phyloP scores from a whole-genome alignment of 371 early-diverging fungal genomes.

The Apophysomyces elegans region DNA sequence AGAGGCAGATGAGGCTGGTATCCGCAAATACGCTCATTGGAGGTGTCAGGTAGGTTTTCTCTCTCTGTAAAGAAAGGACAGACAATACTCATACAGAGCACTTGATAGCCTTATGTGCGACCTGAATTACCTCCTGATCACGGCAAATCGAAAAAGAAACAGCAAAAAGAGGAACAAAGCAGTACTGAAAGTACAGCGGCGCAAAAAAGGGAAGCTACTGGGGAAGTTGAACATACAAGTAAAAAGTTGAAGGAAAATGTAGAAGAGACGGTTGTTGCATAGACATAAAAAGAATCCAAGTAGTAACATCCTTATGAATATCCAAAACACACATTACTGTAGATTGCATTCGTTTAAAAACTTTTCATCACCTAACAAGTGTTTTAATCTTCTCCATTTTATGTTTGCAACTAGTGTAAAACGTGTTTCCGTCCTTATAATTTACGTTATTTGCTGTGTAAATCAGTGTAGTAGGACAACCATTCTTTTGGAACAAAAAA shows the following conservation, averaged over 20 bases:
- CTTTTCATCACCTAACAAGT: no score
- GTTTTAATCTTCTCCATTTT: no score
- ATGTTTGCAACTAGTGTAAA: no score
- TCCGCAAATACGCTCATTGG: constrained; percentile 76
- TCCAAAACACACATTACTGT: no score
- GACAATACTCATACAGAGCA: neutral
- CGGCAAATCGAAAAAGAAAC: constrained; percentile 27
- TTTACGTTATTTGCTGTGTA: no score
- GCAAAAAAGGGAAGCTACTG: constrained; percentile 16
- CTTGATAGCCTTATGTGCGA: constrained; percentile 77
- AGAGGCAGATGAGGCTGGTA: constrained; percentile 60
- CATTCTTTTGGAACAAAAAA: neutral
- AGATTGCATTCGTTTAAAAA: no score
- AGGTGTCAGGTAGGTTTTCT: constrained; percentile 41
- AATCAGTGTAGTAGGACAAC: no score
- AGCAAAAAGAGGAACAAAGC: constrained; percentile 22
- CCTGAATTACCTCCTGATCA: constrained; percentile 48
- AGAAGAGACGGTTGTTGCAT: neutral
- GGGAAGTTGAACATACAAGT: constrained; percentile 5
- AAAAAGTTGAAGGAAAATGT: constrained; percentile 25
- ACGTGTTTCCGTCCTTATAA: no score
- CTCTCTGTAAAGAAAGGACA: neutral
- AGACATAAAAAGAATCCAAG: constrained; percentile 4
- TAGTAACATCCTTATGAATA: neutral
- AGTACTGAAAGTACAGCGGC: constrained; percentile 10